These are phyloP conservation scores for Microbotryum violaceum DNA, from an alignment of 1,284 basidiomycete genomes.

Conservation along the genomic window DNA sequence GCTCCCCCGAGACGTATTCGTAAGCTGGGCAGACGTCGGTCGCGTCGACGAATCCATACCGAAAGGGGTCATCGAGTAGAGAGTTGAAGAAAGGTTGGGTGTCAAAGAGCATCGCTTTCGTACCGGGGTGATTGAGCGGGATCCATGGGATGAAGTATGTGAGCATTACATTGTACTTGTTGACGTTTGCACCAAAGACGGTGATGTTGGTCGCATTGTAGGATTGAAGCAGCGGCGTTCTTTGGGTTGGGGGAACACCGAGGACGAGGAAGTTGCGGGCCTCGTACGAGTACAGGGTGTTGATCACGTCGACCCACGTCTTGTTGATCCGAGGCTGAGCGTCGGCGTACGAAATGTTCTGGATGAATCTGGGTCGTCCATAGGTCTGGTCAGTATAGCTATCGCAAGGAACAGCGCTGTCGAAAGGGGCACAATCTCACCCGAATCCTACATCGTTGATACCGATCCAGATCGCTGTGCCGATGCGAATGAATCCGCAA, in stretches of 20 bases:
- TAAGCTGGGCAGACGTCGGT: constrained; percentile 4
- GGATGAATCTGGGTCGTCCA: background rate
- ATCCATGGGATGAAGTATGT: background rate
- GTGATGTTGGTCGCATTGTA: background rate
- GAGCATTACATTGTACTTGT: constrained; percentile 8
- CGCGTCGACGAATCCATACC: constrained; percentile 15
- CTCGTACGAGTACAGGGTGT: constrained; percentile 1
- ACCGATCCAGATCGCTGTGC: constrained; percentile 15
- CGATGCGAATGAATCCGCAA: background rate
- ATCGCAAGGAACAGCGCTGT: background rate
- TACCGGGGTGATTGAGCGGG: background rate
- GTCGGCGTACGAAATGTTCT: background rate
- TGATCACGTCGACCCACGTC: constrained; percentile 1
- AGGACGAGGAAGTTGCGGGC: constrained; percentile 18
- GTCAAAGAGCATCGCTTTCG: constrained; percentile 7
- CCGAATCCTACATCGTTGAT: constrained; percentile 21
- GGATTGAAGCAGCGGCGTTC: constrained; percentile 6
- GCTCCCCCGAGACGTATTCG: background rate
- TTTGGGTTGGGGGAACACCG: constrained; percentile 11
- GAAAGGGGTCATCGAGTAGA: constrained; percentile 4
- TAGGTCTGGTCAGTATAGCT: background rate
- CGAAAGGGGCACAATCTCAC: no score
- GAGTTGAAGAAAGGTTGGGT: constrained; percentile 9
- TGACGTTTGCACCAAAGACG: background rate
- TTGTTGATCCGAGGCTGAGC: background rate